Evolutionary conservation across 768 basidiomycete genomes (phyloP), one percentile per base, ranked within the genome.

Genomic region (Trametes elegans): DNA sequence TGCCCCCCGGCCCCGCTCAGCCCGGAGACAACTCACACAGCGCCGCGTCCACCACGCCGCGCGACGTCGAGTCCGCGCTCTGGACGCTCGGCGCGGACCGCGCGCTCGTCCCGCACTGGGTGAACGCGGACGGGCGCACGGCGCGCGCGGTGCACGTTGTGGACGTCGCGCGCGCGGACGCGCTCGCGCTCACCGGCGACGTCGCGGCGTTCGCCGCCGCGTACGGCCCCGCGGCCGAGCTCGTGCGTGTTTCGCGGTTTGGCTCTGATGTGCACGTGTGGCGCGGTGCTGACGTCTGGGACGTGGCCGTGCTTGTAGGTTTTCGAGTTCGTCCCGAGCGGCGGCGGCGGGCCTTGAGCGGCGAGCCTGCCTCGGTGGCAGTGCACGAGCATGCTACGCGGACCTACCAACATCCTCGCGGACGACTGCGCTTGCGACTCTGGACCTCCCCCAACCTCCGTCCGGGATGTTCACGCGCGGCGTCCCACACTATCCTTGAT

Each of bases 51-150:
- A 53, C 39, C 19, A 34, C 24, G 2, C 46, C 31, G 62, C 52
- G 36, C 21, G 29, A 39, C 19, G 48, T 41, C 41, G 65, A 66
- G 49, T 63, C 63, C 57, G 58, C 60, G 18, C 55, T 66, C 34
- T 66, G 65, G 65, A 42, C 36, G 32, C 44, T 63, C 27, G 41
- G 31, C 38, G 10, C 27, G n/a, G 42, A 50, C 29, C 38, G 21
- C 41, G 39, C 41, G 34, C 52, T 64, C 23, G 11, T 29, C 10
- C 51, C 61, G 29, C 21, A 38, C 16, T 66, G 65, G 65, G 43
- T 62, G 36, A 64, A 66, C 56, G 21, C 49, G 10, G 63, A 66
- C 49, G 59, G 62, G 21, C 19, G 23, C 39, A 43, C 23, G 19
- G 23, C 42, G 21, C 47, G 42, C n/a, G 52, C 27, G 21, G 16